These are phyloP conservation scores for Chlamydomonas reinhardtii DNA, from an alignment of 163 green algal genomes.

Conservation along the genomic window DNA sequence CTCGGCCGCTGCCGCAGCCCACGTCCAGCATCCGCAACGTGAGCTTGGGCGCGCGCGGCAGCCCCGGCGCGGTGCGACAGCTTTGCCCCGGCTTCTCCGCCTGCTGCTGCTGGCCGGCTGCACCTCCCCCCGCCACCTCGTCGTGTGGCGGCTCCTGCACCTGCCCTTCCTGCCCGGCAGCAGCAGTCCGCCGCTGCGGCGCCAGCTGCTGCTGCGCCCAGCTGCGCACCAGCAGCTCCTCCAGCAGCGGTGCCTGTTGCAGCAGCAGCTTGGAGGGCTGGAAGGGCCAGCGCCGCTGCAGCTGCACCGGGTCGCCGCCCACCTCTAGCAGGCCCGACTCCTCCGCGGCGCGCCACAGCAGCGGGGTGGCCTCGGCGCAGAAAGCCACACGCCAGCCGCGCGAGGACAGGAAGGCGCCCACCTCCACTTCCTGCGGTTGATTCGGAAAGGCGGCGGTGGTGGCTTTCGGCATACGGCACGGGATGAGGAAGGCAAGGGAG, in stretches of 20 bases:
- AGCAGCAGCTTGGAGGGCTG: conserved; percentile 45
- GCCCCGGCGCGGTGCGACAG: neutral
- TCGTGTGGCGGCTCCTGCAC: neutral
- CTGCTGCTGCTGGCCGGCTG: too few relatives aligned
- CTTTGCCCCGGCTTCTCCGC: too few relatives aligned
- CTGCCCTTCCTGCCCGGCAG: neutral
- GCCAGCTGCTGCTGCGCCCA: neutral
- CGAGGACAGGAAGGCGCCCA: conserved; percentile 5
- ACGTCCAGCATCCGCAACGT: conserved; percentile 55
- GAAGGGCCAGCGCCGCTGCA: conserved; percentile 54
- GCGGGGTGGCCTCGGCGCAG: conserved; percentile 11
- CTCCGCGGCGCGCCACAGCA: conserved; percentile 34
- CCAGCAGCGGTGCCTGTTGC: conserved; percentile 9
- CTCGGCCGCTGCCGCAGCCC: conserved; percentile 64
- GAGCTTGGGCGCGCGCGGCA: neutral
- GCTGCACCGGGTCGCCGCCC: neutral
- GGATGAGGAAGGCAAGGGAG: too few relatives aligned
- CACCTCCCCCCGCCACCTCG: neutral
- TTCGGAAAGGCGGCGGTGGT: too few relatives aligned
- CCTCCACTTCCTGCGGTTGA: neutral
- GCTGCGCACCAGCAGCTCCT: conserved; percentile 34
- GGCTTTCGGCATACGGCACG: too few relatives aligned
- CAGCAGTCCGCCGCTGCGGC: too few relatives aligned
- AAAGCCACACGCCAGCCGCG: conserved; percentile 25
- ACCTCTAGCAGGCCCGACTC: conserved; percentile 47